Evolutionary conservation across 2,329 filamentous ascomycete species (phyloP).

Genomic region (Pseudocercospora cruenta): DNA sequence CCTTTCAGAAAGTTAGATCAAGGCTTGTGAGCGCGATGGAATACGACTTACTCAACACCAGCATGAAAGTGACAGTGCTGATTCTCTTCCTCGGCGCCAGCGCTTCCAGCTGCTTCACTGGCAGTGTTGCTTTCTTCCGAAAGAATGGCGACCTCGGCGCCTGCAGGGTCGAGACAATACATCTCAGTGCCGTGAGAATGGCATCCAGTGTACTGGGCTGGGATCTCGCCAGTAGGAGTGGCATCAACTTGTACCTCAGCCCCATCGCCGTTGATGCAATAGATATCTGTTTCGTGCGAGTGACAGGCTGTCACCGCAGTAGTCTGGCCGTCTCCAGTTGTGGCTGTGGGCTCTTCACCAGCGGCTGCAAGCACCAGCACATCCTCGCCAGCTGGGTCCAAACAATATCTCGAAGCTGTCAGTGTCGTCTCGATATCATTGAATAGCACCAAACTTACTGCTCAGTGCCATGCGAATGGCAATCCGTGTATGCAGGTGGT

Average conservation of each 20-base stretch:
- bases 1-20: constrained; percentile 41
- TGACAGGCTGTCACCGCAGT: constrained; percentile 30
- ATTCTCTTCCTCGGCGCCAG: constrained; percentile 36
- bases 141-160: constrained; percentile 9
- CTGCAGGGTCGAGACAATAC: constrained; percentile 44
- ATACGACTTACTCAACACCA: constrained; percentile 67
- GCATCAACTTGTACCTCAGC: constrained; percentile 56
- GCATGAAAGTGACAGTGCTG: constrained; percentile 71
- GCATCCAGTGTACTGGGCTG: constrained; percentile 61
- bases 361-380: constrained; percentile 3
- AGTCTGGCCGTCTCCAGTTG: constrained; percentile 13
- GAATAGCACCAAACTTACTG: constrained; percentile 49
- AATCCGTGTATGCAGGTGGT: constrained; percentile 58
- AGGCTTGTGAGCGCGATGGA: background rate
- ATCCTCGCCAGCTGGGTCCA: constrained; percentile 14
- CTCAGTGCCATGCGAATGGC: constrained; percentile 63
- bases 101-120: constrained; percentile 13
- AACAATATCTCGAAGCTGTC: constrained; percentile 10
- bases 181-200: constrained; percentile 63
- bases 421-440: background rate
- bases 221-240: constrained; percentile 54
- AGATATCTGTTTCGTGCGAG: constrained; percentile 31
- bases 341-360: constrained; percentile 36
- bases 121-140: constrained; percentile 43
- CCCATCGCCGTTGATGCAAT: constrained; percentile 46